Conservation (phyloP, 192 early-diverging fungal genomes). For the Cetraspora pellucida region DNA sequence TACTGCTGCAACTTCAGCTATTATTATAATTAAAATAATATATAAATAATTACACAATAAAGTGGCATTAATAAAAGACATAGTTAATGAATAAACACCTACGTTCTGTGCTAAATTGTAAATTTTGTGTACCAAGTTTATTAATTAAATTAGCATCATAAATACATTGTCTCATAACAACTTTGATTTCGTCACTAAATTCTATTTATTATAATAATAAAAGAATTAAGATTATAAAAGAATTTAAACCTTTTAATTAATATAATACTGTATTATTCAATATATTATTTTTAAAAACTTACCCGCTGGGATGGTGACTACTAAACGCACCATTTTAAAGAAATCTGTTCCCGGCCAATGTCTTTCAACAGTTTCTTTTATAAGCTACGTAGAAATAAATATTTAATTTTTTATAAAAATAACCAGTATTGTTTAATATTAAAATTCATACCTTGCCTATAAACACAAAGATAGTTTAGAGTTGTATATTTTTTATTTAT, state of each 20-base stretch:
- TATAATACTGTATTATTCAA: not conserved
- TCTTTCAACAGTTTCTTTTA: not conserved
- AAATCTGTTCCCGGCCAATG: not conserved
- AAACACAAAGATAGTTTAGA: not conserved
- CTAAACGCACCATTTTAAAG: not conserved
- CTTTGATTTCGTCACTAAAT: not conserved
- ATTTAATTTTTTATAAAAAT: no score
- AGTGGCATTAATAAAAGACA: not conserved
- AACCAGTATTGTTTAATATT: not conserved
- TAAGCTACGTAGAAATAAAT: not conserved
- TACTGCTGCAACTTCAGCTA: slow-evolving; percentile 24
- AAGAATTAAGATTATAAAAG: no score
- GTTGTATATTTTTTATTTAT: not conserved
- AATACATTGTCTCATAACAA: slow-evolving; percentile 17
- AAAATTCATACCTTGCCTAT: not conserved
- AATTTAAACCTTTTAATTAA: no score
- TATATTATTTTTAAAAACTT: not conserved
- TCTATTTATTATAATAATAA: not conserved
- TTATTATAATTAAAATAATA: not conserved
- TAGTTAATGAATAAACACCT: not conserved
- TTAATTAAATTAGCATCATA: not conserved
- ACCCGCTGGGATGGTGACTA: not conserved
- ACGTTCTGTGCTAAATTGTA: slow-evolving; percentile 22
- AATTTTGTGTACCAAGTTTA: not conserved
- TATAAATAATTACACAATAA: not conserved